phyloP scores from a whole-genome alignment of 257 asterid species.

The Solanum dulcamara region DNA sequence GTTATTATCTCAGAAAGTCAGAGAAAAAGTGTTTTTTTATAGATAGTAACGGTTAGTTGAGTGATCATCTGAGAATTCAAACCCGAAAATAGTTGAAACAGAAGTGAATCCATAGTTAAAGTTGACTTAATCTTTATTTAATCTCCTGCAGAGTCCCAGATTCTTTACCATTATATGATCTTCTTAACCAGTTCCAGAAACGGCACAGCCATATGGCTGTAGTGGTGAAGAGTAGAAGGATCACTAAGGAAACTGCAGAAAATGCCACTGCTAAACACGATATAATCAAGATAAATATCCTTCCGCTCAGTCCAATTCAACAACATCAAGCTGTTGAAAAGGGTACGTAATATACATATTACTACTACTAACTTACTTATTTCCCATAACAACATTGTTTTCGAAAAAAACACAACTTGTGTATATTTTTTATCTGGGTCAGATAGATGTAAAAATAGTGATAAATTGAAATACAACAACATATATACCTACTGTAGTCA shows the following conservation, averaged over 20 bases:
- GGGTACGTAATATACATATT: slow-evolving; percentile 3
- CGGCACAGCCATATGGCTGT: slow-evolving; percentile 66
- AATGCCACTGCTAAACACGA: slow-evolving; percentile 1
- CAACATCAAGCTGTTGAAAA: neutral
- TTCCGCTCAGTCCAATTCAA: slow-evolving; percentile 5
- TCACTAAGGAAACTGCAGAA: neutral
- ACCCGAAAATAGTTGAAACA: neutral
- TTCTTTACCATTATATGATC: slow-evolving; percentile 38
- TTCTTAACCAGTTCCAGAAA: slow-evolving; percentile 44
- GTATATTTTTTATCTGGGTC: neutral
- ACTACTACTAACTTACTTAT: neutral
- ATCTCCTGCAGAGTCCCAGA: slow-evolving; percentile 31
- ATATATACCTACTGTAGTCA: neutral
- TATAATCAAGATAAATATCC: slow-evolving; percentile 8
- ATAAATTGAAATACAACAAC: slow-evolving; percentile 1
- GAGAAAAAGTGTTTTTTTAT: too few relatives aligned
- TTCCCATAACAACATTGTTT: neutral
- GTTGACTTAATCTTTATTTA: neutral
- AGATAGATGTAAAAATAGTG: slow-evolving; percentile 8
- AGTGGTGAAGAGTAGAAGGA: slow-evolving; percentile 25
- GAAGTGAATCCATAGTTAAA: neutral
- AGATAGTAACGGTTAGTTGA: too few relatives aligned
- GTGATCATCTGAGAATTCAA: neutral
- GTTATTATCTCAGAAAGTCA: neutral
- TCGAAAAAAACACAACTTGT: neutral